Evolutionary conservation across 441 rosid species (phyloP), one percentile per base, ranked within the genome.

Genomic region (Populus hybrid): DNA sequence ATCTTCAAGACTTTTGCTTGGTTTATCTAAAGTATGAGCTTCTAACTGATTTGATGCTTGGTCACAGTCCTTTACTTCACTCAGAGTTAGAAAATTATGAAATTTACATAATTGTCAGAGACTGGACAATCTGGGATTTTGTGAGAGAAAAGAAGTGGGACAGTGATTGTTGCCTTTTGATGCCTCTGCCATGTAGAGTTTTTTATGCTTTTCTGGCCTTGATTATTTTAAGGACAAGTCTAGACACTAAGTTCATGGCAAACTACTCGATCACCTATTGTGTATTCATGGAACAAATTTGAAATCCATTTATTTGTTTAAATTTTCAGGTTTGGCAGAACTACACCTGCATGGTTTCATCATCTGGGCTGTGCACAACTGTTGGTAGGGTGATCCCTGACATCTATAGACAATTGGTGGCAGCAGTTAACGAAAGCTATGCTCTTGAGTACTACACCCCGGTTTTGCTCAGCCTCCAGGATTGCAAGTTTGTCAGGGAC

Each of bases 381-480:
- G 83, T 78, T 16, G 99, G 99, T 64, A 91, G 99, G 84, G 88
- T 94, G 80, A 95, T 92, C 4, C 98, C 90, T 2, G 86, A 79
- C 16, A 77, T 76, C 14, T 91, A 87, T 73, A 16, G 23, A 35
- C 93, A 95, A 84, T 73, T 95, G 72, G 89, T 87, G 42, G 89
- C 90, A 56, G 99, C 99, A 1, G 93, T 95, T 23, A 88, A 81
- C 8, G 94, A 95, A 79, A 88, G 89, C 86, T 94, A 89, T 64
- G 99, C 97, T 3, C 90, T 95, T 4, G 88, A 88, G 88, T 89
- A 91, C 80, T 95, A 95, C 78, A 82, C 99, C 11, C 99, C 99
- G 2, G 89, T 90, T 20, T 20, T 95, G 78, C 97, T 95, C 20
- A 89, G 91, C 85, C 93, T 95, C 71, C 89, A 91, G 78, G 91